Base-by-base conservation (phyloP, 768 basidiomycete genomes). In the Hydnum rufescens region DNA sequence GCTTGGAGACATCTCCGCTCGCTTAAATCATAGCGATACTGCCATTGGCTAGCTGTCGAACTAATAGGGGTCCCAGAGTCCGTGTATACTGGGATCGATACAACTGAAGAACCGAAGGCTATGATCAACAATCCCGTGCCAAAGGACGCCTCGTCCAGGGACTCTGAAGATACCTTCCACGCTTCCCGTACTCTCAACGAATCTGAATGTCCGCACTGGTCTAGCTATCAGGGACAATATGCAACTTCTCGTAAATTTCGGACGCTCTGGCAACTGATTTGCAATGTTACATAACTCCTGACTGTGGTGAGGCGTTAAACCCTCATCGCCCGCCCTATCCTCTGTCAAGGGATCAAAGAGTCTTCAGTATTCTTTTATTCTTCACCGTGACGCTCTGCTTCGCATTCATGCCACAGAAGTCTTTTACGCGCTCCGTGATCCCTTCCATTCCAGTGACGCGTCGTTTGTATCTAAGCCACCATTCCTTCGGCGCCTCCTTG, bases 361-460 rank as follows among this genome's bases (percentile, higher is more conserved):
- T n/a, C n/a, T n/a, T n/a, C n/a, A n/a, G n/a, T n/a, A n/a, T n/a
- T n/a, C n/a, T n/a, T n/a, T n/a, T n/a, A n/a, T n/a, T n/a, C n/a
- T 58, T 28, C 82, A 86, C 55, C 78, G 81, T 36, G 75, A 80
- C 16, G 75, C 83, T n/a, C 66, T 86, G 6, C 64, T 86, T 46
- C 77, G 77, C 13, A 68, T 80, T 8, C 83, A 86, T 59, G 73
- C 76, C 13, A 81, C 80, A 0, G 81, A 86, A 64, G 80, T 86
- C 6, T 64, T 75, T 5, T 71, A 77, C 59, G 77, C 76, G 16
- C 22, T 39, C 13, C 36, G 36, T 13, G 22, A 13, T 22, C 36
- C 36, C 22, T 39, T 22, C 36, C n/a, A n/a, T n/a, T 39, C 36
- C 36, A 39, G 13, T 39, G 36, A 58, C 23, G 4, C 22, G 34